Conservation (phyloP, 1,139 yeast species). For the Candida gigantensis region DNA sequence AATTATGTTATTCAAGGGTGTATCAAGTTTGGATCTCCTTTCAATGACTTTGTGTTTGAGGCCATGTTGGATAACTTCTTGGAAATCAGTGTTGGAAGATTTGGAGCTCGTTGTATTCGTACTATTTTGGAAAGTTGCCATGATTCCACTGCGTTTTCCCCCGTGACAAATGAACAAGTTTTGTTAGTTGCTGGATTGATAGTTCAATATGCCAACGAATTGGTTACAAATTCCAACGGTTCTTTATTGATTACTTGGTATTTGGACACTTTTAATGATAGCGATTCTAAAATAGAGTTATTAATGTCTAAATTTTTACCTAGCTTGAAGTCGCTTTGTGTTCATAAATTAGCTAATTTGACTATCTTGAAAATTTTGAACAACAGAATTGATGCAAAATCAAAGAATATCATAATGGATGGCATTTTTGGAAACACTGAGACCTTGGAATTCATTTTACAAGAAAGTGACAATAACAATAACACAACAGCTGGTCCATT, state of each 20-base stretch:
- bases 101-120: slow-evolving; percentile 93
- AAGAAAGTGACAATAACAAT: slow-evolving; percentile 21
- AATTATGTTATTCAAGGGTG: slow-evolving; percentile 96
- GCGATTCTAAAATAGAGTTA: slow-evolving; percentile 47
- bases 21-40: slow-evolving; percentile 83
- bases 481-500: slow-evolving; percentile 70
- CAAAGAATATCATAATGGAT: slow-evolving; percentile 63
- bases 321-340: slow-evolving; percentile 64
- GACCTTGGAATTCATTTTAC: slow-evolving; percentile 21
- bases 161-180: slow-evolving; percentile 61
- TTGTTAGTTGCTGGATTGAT: slow-evolving; percentile 79
- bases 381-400: slow-evolving; percentile 61
- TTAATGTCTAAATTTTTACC: slow-evolving; percentile 58
- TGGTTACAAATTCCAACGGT: slow-evolving; percentile 85
- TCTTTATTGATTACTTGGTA: slow-evolving; percentile 91
- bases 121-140: slow-evolving; percentile 80
- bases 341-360: slow-evolving; percentile 84
- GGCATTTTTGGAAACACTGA: slow-evolving; percentile 60
- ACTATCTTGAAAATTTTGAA: slow-evolving; percentile 80
- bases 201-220: slow-evolving; percentile 73
- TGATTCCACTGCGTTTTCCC: slow-evolving; percentile 15
- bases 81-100: slow-evolving; percentile 83
- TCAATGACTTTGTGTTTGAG: slow-evolving; percentile 88
- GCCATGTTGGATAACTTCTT: slow-evolving; percentile 76
- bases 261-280: slow-evolving; percentile 77